Percentiles rank a stretch among this genome's conserved stretches.
phyloP scores from a whole-genome alignment of 306 rosid genomes.

The Pachyrhizus erosus region DNA sequence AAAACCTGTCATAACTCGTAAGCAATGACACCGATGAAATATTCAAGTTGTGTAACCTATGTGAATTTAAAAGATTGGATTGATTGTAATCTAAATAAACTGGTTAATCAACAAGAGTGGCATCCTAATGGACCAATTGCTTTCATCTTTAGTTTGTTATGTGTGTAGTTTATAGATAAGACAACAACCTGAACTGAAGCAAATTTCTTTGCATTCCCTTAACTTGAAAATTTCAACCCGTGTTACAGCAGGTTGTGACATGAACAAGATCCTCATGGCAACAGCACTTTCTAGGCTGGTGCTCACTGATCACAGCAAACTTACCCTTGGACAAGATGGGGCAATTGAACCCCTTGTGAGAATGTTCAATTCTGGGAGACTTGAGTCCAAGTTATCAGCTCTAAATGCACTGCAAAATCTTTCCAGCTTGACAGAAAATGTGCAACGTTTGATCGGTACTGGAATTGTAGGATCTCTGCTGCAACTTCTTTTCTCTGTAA shows the following conservation, averaged over 20 bases:
- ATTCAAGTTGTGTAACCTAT: background rate
- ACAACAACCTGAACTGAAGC: background rate
- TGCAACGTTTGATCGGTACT: conserved; percentile 57
- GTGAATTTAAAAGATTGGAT: background rate
- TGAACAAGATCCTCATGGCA: conserved; percentile 87
- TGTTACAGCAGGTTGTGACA: conserved; percentile 71
- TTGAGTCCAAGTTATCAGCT: conserved; percentile 81
- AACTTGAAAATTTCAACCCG: conserved; percentile 23
- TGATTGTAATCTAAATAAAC: background rate
- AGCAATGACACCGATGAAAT: background rate
- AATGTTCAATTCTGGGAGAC: conserved; percentile 77
- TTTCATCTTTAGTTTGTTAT: background rate
- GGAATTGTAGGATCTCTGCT: conserved; percentile 68
- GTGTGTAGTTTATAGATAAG: background rate
- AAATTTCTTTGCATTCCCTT: conserved; percentile 1
- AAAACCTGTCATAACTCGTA: background rate
- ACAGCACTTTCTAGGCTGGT: conserved; percentile 78
- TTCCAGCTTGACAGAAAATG: conserved; percentile 65
- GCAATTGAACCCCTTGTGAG: conserved; percentile 71
- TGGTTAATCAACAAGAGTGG: background rate
- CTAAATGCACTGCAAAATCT: conserved; percentile 79
- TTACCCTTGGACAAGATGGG: conserved; percentile 76
- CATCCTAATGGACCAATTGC: background rate
- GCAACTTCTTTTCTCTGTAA: conserved; percentile 85
- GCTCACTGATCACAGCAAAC: conserved; percentile 72